A percentile compares a stretch with the other conserved stretches of the same genome.
These are phyloP conservation scores for Ceratocystiopsis sp. DNA, from an alignment of 2,329 filamentous ascomycete genomes.

Conservation along the genomic window DNA sequence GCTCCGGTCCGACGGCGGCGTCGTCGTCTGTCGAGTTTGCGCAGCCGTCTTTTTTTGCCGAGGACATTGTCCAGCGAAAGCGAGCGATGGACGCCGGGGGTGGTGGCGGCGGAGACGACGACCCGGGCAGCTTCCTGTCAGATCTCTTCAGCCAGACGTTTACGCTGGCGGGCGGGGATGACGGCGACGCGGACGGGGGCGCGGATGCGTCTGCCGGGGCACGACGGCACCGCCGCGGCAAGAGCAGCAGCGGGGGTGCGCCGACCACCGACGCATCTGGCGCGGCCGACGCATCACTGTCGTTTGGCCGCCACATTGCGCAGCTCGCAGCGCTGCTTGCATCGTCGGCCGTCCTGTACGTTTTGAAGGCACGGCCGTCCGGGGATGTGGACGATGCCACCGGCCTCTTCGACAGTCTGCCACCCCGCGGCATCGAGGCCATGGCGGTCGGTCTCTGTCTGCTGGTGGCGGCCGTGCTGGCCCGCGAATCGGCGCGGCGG, in stretches of 20 bases:
- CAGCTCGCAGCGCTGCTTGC: not conserved
- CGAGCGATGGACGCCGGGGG: not conserved
- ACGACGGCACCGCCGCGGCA: not conserved
- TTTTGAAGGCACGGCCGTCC: not conserved
- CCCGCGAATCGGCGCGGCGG: conserved; percentile 2
- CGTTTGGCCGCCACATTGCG: too few relatives aligned
- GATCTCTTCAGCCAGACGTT: conserved; percentile 29
- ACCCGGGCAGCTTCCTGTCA: conserved; percentile 26
- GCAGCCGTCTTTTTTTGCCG: conserved; percentile 44
- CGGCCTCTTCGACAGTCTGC: not conserved
- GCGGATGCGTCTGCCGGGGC: too few relatives aligned
- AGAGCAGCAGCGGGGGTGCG: not conserved
- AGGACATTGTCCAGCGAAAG: conserved; percentile 10
- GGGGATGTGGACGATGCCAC: not conserved
- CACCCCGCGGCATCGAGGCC: conserved; percentile 2
- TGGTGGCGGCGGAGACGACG: conserved; percentile 9
- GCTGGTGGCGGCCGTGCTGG: conserved; percentile 3
- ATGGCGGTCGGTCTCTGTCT: conserved; percentile 5
- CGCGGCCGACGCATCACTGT: too few relatives aligned
- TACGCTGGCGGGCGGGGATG: conserved; percentile 14
- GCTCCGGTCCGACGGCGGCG: not conserved
- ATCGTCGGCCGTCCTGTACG: not conserved
- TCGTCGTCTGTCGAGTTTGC: conserved; percentile 13
- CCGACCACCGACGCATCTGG: too few relatives aligned
- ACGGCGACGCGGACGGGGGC: not conserved